Conservation (phyloP, 257 asterid genomes). For the Gentiana straminea region DNA sequence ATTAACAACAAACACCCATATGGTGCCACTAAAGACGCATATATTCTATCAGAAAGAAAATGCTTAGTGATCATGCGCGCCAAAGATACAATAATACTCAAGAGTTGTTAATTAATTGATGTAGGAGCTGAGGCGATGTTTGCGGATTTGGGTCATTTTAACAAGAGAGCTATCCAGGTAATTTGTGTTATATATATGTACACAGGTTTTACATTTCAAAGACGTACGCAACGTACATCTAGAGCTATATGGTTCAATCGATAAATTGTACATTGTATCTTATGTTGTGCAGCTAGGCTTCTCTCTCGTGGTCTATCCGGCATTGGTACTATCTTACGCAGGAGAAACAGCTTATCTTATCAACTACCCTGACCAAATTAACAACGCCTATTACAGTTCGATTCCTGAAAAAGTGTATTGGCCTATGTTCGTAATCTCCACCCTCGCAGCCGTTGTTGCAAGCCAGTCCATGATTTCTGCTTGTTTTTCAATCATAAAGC, state of each 20-base stretch:
- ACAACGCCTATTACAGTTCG: slow-evolving; percentile 53
- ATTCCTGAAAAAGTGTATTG: slow-evolving; percentile 48
- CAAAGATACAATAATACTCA: no score
- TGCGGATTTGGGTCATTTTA: slow-evolving; percentile 77
- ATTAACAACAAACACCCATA: no score
- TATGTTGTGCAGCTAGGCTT: slow-evolving; percentile 38
- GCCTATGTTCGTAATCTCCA: slow-evolving; percentile 69
- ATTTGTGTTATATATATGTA: background rate
- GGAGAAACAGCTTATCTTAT: slow-evolving; percentile 60
- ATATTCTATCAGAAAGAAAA: no score
- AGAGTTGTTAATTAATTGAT: background rate
- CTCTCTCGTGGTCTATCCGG: slow-evolving; percentile 55
- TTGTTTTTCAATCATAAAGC: slow-evolving; percentile 57
- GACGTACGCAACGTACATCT: no score
- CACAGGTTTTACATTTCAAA: background rate
- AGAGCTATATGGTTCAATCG: no score
- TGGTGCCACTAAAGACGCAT: no score
- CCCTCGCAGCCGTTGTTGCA: slow-evolving; percentile 37
- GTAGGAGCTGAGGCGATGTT: slow-evolving; percentile 76
- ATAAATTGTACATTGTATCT: background rate
- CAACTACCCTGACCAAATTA: slow-evolving; percentile 43
- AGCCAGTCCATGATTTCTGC: slow-evolving; percentile 82
- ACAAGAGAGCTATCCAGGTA: slow-evolving; percentile 60
- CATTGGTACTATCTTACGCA: slow-evolving; percentile 47
- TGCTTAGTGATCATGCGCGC: no score